phyloP scores from a whole-genome alignment of 805 yeast genomes.

The Grigorovia jiainica region DNA sequence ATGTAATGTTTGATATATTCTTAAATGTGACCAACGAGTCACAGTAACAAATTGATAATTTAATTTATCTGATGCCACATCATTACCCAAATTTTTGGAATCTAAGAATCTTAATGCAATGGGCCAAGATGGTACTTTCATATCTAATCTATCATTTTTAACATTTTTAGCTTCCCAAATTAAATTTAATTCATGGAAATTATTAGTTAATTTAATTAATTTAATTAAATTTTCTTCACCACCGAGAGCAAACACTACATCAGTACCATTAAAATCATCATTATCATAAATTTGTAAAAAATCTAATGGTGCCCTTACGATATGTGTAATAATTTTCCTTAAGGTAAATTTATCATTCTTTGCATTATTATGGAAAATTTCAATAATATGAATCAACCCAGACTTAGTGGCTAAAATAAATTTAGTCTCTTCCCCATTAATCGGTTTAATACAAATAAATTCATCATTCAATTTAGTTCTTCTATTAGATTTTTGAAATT shows the following conservation, averaged over 20 bases:
- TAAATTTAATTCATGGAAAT: constrained; percentile 14
- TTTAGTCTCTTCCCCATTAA: constrained; percentile 19
- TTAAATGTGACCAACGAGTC: constrained; percentile 48
- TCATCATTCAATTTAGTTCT: constrained; percentile 29
- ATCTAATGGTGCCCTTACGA: constrained; percentile 37
- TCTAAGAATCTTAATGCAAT: constrained; percentile 41
- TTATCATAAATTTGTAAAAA: constrained; percentile 37
- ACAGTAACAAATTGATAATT: constrained; percentile 46
- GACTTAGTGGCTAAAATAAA: constrained; percentile 30
- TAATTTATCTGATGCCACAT: constrained; percentile 20
- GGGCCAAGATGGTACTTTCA: constrained; percentile 74
- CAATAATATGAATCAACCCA: constrained; percentile 28
- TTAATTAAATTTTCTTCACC: constrained; percentile 62
- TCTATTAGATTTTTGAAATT: constrained; percentile 19
- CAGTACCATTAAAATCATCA: constrained; percentile 31
- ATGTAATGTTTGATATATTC: constrained; percentile 59
- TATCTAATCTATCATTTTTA: constrained; percentile 64
- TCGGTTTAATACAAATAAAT: constrained; percentile 29
- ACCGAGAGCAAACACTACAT: constrained; percentile 57
- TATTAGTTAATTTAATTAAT: constrained; percentile 15
- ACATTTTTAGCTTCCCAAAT: constrained; percentile 75
- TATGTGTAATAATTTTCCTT: constrained; percentile 11
- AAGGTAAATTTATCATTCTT: constrained; percentile 9
- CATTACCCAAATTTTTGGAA: constrained; percentile 28
- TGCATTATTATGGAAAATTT: constrained; percentile 12